Evolutionary conservation across 192 early-diverging fungal genomes (phyloP), one percentile per base, ranked within the genome.

Genomic region (Entomortierella parvispora): DNA sequence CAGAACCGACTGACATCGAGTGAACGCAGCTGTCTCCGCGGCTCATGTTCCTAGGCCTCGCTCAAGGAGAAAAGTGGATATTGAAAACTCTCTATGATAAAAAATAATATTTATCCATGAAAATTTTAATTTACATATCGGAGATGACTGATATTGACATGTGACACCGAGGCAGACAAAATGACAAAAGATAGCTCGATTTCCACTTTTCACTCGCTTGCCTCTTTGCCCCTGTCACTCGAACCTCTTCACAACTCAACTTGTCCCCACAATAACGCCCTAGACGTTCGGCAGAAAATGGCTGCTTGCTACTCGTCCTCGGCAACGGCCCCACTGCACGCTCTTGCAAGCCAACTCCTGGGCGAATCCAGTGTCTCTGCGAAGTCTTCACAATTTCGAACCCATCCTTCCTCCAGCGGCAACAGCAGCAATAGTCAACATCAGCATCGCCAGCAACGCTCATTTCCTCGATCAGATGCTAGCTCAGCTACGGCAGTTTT

Each of bases 311-410:
- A 74, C 62, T 60, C 70, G 1, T 33, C 70, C 9, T 50, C 68
- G 12, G 68, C 31, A 28, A 49, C 52, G 15, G 69, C 70, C 7
- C 70, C 70, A 11, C 28, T 74, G 14, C 62, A 74, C 31, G 57
- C 56, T 8, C 57, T 74, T 26, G 70, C 70, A 18, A 74, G 51
- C 57, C 60, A 56, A 37, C 29, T 74, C 45, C 70, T 74, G 40
- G 70, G 70, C 3, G 70, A 74, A 22, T 74, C 70, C 3, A 58
- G 54, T 56, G 57, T 54, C 46, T 50, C 62, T 0, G 28, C 57
- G 12, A 65, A 74, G 42, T 11, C 31, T 32, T 18, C 50, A 11
- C 17, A 51, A 11, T 54, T 42, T 15, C 48, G 23, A 26, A 42
- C 37, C 22, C 49, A 22, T 20, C 57, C 67, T n/a, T 25, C n/a